Conservation (phyloP, 2,329 filamentous ascomycete genomes). For the Botrytis fabae region DNA sequence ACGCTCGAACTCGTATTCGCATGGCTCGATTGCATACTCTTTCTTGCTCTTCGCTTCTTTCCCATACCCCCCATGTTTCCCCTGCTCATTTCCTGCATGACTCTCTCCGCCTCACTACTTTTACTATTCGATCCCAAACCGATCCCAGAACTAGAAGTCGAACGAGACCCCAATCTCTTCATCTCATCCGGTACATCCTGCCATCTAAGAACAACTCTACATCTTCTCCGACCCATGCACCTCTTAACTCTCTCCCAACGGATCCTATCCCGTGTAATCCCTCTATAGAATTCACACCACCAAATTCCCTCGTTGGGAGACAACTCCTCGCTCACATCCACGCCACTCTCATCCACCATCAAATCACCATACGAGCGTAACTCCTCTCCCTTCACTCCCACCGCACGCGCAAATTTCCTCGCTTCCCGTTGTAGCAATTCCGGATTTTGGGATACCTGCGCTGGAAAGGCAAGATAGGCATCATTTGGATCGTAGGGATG, state of each 20-base stretch:
- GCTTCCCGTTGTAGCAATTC: too few relatives aligned
- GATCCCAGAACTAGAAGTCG: neutral
- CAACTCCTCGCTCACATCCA: constrained; percentile 5
- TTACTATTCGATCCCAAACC: neutral
- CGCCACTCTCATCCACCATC: neutral
- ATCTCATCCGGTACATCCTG: constrained; percentile 9
- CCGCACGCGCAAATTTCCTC: neutral
- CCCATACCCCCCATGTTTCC: neutral
- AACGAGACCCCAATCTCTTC: neutral
- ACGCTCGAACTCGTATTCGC: neutral
- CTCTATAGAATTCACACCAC: constrained; percentile 31
- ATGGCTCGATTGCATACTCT: neutral
- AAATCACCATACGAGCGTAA: neutral
- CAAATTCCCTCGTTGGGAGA: constrained; percentile 26
- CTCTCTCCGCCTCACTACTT: neutral
- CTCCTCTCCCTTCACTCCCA: neutral
- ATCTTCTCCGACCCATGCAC: constrained; percentile 33
- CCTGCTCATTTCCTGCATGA: neutral
- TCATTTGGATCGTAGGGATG: neutral
- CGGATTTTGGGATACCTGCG: neutral
- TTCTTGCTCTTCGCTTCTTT: neutral
- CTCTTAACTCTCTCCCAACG: constrained; percentile 30
- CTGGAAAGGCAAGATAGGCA: neutral
- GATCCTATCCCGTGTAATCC: constrained; percentile 26
- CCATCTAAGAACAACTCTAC: constrained; percentile 33